Conservation (phyloP, 1,139 yeast species). For the Geotrichum siamense region DNA sequence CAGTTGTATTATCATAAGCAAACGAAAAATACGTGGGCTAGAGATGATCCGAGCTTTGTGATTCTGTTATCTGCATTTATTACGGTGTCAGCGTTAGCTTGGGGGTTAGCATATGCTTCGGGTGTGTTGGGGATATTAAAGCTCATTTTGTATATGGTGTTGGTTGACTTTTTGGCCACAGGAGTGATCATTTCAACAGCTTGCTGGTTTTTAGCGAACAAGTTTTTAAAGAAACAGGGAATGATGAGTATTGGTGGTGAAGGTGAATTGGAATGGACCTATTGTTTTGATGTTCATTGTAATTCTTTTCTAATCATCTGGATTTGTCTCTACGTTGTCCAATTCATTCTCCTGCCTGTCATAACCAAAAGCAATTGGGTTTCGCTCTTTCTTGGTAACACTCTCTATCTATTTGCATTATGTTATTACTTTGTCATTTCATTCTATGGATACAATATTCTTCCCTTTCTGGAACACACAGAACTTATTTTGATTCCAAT, state of each 20-base stretch:
- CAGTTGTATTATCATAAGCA: conserved; percentile 73
- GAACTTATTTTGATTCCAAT: conserved; percentile 51
- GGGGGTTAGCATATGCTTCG: conserved; percentile 83
- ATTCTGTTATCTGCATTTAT: conserved; percentile 59
- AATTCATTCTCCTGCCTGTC: conserved; percentile 68
- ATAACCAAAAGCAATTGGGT: conserved; percentile 57
- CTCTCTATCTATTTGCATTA: conserved; percentile 64
- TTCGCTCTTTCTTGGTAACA: conserved; percentile 65
- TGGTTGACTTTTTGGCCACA: conserved; percentile 68
- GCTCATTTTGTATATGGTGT: conserved; percentile 73
- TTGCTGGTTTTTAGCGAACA: conserved; percentile 66
- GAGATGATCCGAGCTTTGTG: conserved; percentile 89
- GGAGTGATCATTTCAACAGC: conserved; percentile 64
- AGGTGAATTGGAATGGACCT: conserved; percentile 80
- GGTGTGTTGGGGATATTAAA: conserved; percentile 51
- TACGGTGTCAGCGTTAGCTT: conserved; percentile 69
- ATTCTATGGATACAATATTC: conserved; percentile 78
- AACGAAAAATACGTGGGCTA: conserved; percentile 64
- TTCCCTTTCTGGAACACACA: conserved; percentile 67
- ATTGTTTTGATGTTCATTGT: conserved; percentile 90
- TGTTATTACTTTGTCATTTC: conserved; percentile 73
- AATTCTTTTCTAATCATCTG: conserved; percentile 78
- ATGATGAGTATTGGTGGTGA: conserved; percentile 21
- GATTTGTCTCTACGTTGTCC: conserved; percentile 68
- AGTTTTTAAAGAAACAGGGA: conserved; percentile 43